Conservation (phyloP, 2,329 filamentous ascomycete species). For the Diaporthe sp. region DNA sequence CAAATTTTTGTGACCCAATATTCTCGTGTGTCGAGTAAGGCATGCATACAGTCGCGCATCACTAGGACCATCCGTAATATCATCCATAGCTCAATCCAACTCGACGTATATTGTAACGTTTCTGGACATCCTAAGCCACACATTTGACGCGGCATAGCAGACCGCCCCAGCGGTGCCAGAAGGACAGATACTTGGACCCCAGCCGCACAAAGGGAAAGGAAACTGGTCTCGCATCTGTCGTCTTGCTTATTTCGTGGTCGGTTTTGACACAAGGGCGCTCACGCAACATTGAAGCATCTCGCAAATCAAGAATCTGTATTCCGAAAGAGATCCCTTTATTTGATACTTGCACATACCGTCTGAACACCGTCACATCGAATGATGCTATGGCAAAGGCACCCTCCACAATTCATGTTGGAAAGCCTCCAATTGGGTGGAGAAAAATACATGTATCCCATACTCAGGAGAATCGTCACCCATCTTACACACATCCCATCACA, state of each 20-base stretch:
- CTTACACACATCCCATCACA: slow-evolving; percentile 29
- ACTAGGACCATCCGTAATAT: not conserved
- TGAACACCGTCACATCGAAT: not conserved
- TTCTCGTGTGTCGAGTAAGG: not conserved
- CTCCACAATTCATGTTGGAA: not conserved
- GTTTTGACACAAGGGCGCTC: not conserved
- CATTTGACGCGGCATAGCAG: not conserved
- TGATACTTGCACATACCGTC: not conserved
- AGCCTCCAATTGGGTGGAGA: not conserved
- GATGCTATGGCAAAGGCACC: not conserved
- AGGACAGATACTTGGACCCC: not conserved
- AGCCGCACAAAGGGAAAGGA: not conserved
- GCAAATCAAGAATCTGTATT: not conserved
- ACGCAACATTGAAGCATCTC: not conserved
- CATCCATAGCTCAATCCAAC: not conserved
- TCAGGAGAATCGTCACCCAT: slow-evolving; percentile 28
- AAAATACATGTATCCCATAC: slow-evolving; percentile 36
- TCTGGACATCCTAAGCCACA: not conserved
- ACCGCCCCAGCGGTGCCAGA: not conserved
- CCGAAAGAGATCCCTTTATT: not conserved
- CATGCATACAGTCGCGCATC: not conserved
- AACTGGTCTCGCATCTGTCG: not conserved
- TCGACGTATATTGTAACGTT: not conserved
- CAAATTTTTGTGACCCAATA: not conserved
- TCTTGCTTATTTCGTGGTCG: not conserved